Conservation (phyloP, 2,329 filamentous ascomycete species). For the Scopulariopsis brevicaulis region DNA sequence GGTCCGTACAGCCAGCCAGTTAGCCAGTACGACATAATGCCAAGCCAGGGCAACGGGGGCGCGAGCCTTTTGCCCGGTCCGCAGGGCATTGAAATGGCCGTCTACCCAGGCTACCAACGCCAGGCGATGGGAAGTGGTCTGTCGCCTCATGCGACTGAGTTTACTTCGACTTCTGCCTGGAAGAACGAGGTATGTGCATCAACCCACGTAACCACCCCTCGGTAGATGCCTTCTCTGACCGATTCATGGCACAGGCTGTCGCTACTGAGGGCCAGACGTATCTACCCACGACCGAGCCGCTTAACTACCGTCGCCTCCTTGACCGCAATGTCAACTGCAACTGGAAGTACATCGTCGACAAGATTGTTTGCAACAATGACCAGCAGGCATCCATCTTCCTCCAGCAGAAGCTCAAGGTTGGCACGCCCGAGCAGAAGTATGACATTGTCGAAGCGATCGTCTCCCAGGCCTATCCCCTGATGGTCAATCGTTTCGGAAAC, state of each 20-base stretch:
- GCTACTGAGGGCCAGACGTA: conserved; percentile 60
- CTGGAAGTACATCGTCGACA: conserved; percentile 99
- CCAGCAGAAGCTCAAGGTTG: conserved; percentile 97
- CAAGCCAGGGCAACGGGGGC: neutral
- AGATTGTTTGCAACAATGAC: conserved; percentile 98
- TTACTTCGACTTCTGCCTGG: conserved; percentile 47
- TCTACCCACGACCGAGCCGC: conserved; percentile 74
- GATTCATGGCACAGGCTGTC: conserved; percentile 23
- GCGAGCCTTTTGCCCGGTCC: neutral
- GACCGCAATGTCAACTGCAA: conserved; percentile 96
- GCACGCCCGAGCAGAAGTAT: conserved; percentile 88
- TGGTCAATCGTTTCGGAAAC: conserved; percentile 98
- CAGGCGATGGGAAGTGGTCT: conserved; percentile 53
- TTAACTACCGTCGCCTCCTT: conserved; percentile 91
- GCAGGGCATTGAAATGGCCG: conserved; percentile 22
- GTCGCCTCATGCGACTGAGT: conserved; percentile 65
- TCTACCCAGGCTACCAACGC: conserved; percentile 38
- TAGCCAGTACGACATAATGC: neutral
- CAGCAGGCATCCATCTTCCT: conserved; percentile 98
- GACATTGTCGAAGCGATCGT: conserved; percentile 97
- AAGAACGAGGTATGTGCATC: conserved; percentile 34
- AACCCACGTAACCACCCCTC: too few species aligned
- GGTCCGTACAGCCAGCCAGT: neutral
- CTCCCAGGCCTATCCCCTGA: conserved; percentile 83
- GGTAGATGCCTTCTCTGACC: conserved; percentile 5